Conservation (phyloP, 2,329 filamentous ascomycete species). For the Alternaria burnsii region DNA sequence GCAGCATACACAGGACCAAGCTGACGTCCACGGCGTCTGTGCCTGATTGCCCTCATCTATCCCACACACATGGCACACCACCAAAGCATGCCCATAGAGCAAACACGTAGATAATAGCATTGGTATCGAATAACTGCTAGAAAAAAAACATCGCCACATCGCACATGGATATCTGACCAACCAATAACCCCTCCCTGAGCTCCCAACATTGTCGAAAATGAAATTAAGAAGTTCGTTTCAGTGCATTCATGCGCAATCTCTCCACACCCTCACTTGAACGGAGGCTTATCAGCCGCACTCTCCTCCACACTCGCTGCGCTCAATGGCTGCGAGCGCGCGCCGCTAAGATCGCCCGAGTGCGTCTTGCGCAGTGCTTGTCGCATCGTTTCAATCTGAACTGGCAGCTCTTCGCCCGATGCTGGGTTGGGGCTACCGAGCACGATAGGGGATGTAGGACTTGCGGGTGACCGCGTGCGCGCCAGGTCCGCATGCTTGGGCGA, state of each 20-base stretch:
- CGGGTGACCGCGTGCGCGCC: constrained; percentile 67
- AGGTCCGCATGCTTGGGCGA: constrained; percentile 77
- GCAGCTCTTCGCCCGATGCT: constrained; percentile 72
- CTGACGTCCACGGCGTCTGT: neutral
- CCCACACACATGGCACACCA: neutral
- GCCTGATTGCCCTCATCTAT: constrained; percentile 18
- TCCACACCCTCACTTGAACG: constrained; percentile 36
- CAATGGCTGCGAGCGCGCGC: constrained; percentile 50
- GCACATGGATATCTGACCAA: constrained; percentile 37
- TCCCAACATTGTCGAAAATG: constrained; percentile 6
- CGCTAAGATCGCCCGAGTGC: constrained; percentile 78
- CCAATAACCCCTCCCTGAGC: constrained; percentile 18
- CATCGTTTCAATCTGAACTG: constrained; percentile 92
- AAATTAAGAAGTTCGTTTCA: constrained; percentile 9
- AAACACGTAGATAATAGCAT: neutral
- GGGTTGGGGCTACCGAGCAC: constrained; percentile 61
- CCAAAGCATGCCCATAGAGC: neutral
- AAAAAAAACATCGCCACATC: constrained; percentile 20
- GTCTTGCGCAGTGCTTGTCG: constrained; percentile 85
- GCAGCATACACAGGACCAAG: neutral
- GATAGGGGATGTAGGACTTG: constrained; percentile 63
- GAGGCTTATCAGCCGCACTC: constrained; percentile 39
- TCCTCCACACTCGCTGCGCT: constrained; percentile 52
- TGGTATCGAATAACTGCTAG: constrained; percentile 2
- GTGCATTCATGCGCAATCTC: neutral